Conservation (phyloP, 441 rosid species). For the Caryocar brasiliense region DNA sequence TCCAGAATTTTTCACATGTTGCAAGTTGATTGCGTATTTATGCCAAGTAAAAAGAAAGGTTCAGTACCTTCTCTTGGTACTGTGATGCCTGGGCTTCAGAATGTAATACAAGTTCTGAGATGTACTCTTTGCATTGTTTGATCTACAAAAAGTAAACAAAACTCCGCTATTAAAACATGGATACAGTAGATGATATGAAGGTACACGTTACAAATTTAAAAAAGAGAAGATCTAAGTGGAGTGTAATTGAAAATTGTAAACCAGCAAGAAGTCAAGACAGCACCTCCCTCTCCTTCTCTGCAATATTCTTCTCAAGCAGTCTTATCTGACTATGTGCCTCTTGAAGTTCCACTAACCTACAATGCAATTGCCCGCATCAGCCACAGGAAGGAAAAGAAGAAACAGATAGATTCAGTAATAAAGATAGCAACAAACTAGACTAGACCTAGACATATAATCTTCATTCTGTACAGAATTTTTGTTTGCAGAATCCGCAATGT, state of each 20-base stretch:
- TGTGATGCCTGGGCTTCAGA: slow-evolving; percentile 89
- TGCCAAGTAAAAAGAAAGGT: not conserved
- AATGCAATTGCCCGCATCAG: slow-evolving; percentile 30
- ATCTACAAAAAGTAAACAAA: slow-evolving; percentile 39
- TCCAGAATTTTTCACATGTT: not conserved
- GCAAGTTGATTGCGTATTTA: not conserved
- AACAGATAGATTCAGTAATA: slow-evolving; percentile 8
- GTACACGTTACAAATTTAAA: not conserved
- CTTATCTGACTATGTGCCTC: slow-evolving; percentile 39
- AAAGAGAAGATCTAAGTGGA: too few species aligned
- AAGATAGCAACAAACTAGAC: slow-evolving; percentile 11
- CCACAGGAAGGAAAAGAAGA: slow-evolving; percentile 9
- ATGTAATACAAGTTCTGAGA: slow-evolving; percentile 73
- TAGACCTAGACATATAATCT: slow-evolving; percentile 44
- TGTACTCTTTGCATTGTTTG: slow-evolving; percentile 62
- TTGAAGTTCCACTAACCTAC: slow-evolving; percentile 37
- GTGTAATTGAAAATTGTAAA: not conserved
- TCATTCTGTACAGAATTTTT: slow-evolving; percentile 24
- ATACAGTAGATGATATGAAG: not conserved
- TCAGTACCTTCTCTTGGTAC: slow-evolving; percentile 75
- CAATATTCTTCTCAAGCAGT: slow-evolving; percentile 48
- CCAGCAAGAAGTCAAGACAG: slow-evolving; percentile 7
- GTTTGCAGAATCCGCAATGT: slow-evolving; percentile 27
- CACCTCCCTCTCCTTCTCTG: slow-evolving; percentile 68
- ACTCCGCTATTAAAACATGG: not conserved